Percentiles rank a stretch among this genome's conserved stretches.
Evolutionary conservation across 2,329 filamentous ascomycete species (phyloP).

Genomic region (Neonectria sp.): DNA sequence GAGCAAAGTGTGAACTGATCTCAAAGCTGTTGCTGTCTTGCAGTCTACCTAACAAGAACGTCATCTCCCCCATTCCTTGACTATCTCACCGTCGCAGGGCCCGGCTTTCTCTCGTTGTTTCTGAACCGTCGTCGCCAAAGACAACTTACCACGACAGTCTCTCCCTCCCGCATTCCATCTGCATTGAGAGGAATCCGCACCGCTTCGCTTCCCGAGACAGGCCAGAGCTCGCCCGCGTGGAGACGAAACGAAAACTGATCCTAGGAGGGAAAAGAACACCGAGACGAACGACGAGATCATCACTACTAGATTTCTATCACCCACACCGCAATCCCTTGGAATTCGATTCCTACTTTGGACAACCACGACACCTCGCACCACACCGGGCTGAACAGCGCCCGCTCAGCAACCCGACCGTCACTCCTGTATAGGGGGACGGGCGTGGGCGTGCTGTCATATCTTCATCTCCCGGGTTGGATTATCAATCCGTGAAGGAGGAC

Average conservation of each 20-base stretch:
- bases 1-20: conserved; percentile 45
- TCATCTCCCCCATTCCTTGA: conserved; percentile 19
- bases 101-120: conserved; percentile 47
- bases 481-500: conserved; percentile 33
- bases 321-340: conserved; percentile 18
- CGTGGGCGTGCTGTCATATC: conserved; percentile 35
- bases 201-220: conserved; percentile 38
- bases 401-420: conserved; percentile 39
- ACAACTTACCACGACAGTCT: conserved; percentile 22
- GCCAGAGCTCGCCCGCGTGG: neutral
- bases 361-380: conserved; percentile 1
- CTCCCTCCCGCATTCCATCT: conserved; percentile 43
- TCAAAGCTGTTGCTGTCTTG: conserved; percentile 32
- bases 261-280: conserved; percentile 20
- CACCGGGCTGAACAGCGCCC: conserved; percentile 27
- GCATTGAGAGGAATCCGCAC: conserved; percentile 16
- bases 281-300: conserved; percentile 19
- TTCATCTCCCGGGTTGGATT: conserved; percentile 28
- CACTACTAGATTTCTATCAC: conserved; percentile 21
- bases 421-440: conserved; percentile 47
- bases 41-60: conserved; percentile 22
- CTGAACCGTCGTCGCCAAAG: conserved; percentile 38
- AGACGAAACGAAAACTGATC: conserved; percentile 23
- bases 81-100: conserved; percentile 45
- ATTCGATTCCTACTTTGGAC: conserved; percentile 35